Base-by-base conservation (phyloP, 78 protist species). In the Dictyostelium brefeldianum region DNA sequence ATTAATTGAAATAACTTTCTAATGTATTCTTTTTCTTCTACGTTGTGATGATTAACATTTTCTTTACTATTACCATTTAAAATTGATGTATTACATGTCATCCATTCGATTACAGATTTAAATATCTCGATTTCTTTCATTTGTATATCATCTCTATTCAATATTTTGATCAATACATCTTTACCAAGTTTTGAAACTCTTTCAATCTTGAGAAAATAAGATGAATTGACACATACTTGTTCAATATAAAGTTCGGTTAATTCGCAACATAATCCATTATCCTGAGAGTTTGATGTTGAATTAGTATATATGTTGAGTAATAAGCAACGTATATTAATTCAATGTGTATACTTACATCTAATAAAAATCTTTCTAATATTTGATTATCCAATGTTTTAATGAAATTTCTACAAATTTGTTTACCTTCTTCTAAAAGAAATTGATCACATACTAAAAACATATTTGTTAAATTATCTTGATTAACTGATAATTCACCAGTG, bases 351-450 rank as follows among this genome's bases (percentile, higher is more conserved):
- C n/a, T n/a, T 87, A 87, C 93, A 27, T 87, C 83, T 59, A 77
- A 77, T 64, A 87, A 77, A 9, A 83, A 73, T 18, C 9, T 64
- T 65, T 74, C 83, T 36, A 87, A 87, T n/a, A 50, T 54, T 87
- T 14, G 22, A 18, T 25, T 74, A 25, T 87, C 84, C 10, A 87
- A 36, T 20, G 25, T 27, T 64, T 87, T 74, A 47, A 87, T 77
- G 53, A 36, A 77, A 22, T 57, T 65, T 29, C 69, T 77, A 50
- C 93, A 87, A 4, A 77, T 36, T 87, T 87, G 80, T 64, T 87
- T 87, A 36, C 93, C 93, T 50, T 77, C 84, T 51, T 87, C 85
- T 29, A 87, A 65, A 46, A 87, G 81, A 67, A 87, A 87, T 50
- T 87, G 93, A 62, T 87, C 93, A 50, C 93, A 87, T 20, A 77